Base-by-base conservation (phyloP, 192 early-diverging fungal species). In the Gonapodya prolifera region DNA sequence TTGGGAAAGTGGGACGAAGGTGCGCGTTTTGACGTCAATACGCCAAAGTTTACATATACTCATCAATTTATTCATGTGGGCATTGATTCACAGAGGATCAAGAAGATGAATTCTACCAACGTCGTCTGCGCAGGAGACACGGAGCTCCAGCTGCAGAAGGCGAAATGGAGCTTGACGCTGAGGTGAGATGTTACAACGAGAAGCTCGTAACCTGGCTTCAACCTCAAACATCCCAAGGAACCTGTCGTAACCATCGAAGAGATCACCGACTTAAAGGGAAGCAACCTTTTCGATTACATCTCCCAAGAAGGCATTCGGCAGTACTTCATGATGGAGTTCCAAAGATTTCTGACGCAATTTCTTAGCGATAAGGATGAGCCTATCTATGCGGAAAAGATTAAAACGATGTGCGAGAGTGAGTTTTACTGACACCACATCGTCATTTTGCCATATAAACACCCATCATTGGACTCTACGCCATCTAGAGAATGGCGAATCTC, bases 371-470 rank as follows among this genome's bases (percentile, higher is more conserved):
- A 92, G 34, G 94, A 94, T 77, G 91, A 91, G 33, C 96, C 94
- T 28, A 92, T 99, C 1, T 99, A 99, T 77, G 96, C 95, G 78
- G 91, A 96, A 79, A 86, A 92, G 29, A 97, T 99, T 80, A 86
- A 91, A 69, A 87, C 87, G 45, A 90, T 99, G 87, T 94, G 95
- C 83, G 91, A 93, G 79, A 83, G 84, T 86, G 69, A 2, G 71
- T 29, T 1, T 16, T 23, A 16, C 8, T 23, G 45, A 23, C 45
- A 61, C 8, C 8, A 23, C 45, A 61, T 8, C 8, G 23, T 16
- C 8, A 8, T 8, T 61, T 61, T 61, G 8, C 45, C 8, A 61
- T 61, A 61, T 61, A 8, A 61, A 61, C 8, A 61, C 45, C 45
- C 23, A 23, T 16, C 45, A 16, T 61, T 23, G 45, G 8, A 61